These are phyloP conservation scores for Aspergillus ellipticus DNA, from an alignment of 495 filamentous ascomycete genomes.

Conservation along the genomic window DNA sequence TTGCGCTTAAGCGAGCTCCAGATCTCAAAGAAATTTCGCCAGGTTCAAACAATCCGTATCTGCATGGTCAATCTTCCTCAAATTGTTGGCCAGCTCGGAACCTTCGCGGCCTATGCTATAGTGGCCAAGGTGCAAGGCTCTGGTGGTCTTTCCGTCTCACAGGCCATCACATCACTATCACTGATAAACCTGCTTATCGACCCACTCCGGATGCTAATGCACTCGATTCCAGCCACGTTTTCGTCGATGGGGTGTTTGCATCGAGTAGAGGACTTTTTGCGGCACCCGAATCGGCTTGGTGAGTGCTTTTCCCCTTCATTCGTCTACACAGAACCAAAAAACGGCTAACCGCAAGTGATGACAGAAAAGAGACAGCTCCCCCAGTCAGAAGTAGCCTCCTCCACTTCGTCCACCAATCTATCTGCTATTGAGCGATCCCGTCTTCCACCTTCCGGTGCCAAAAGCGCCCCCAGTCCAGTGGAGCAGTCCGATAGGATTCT, in stretches of 20 bases:
- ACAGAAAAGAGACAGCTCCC: conserved; percentile 15
- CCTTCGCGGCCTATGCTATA: conserved; percentile 19
- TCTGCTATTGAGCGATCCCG: conserved; percentile 9
- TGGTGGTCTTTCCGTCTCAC: conserved; percentile 11
- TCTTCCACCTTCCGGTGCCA: background rate
- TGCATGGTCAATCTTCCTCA: conserved; percentile 18
- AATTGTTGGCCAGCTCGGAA: conserved; percentile 18
- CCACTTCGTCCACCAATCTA: background rate
- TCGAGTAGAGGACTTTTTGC: conserved; percentile 20
- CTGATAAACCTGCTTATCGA: conserved; percentile 19
- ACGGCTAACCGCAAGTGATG: too few relatives aligned
- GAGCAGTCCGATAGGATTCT: background rate
- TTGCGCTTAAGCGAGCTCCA: conserved; percentile 14
- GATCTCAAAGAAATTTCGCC: conserved; percentile 4
- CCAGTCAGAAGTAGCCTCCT: background rate
- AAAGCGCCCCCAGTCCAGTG: background rate
- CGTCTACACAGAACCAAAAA: background rate
- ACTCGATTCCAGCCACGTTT: conserved; percentile 20
- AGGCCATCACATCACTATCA: conserved; percentile 18
- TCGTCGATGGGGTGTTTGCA: conserved; percentile 20
- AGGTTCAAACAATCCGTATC: conserved; percentile 10
- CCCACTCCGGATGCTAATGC: conserved; percentile 11
- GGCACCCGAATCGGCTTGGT: conserved; percentile 10
- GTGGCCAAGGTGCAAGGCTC: conserved; percentile 15
- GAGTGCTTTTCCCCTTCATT: background rate